Percentiles rank a stretch among this genome's conserved stretches.
Conservation (phyloP, 208 protist genomes). For the Crithidia fasciculata region DNA sequence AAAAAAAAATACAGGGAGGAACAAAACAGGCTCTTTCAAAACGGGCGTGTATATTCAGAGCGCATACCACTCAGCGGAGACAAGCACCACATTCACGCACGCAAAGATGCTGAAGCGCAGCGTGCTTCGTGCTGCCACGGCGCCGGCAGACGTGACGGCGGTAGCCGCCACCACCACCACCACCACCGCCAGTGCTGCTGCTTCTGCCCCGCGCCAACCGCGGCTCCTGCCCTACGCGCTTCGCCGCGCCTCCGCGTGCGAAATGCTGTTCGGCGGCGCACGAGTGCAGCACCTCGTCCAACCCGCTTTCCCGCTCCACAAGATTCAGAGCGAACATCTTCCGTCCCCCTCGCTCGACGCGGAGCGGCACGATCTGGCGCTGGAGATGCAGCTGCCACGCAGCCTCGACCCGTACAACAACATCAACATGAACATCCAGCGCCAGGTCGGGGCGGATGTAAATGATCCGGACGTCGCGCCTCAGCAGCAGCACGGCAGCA, state of each 20-base stretch:
- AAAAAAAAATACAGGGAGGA: too few relatives aligned
- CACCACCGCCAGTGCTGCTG: neutral
- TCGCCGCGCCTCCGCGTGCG: constrained; percentile 57
- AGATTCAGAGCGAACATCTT: constrained; percentile 65
- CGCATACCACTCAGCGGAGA: too few relatives aligned
- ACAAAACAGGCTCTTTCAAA: too few relatives aligned
- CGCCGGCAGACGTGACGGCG: neutral
- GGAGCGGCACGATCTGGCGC: constrained; percentile 61
- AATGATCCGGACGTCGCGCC: constrained; percentile 5
- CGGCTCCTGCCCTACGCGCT: constrained; percentile 75
- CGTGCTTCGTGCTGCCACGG: neutral
- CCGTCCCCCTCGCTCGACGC: constrained; percentile 50
- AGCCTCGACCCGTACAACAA: constrained; percentile 39
- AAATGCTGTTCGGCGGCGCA: constrained; percentile 85
- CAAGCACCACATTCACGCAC: neutral
- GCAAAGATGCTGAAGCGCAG: constrained; percentile 20
- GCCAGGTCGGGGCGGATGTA: constrained; percentile 29
- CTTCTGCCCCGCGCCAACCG: constrained; percentile 10
- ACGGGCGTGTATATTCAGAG: too few relatives aligned
- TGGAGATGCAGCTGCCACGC: constrained; percentile 71
- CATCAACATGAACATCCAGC: constrained; percentile 39
- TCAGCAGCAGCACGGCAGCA: neutral
- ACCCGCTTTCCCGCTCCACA: constrained; percentile 52
- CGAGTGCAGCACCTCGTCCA: constrained; percentile 66
- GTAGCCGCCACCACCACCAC: neutral